phyloP scores from a whole-genome alignment of 331 rosid genomes.

The Quercus tomentella region DNA sequence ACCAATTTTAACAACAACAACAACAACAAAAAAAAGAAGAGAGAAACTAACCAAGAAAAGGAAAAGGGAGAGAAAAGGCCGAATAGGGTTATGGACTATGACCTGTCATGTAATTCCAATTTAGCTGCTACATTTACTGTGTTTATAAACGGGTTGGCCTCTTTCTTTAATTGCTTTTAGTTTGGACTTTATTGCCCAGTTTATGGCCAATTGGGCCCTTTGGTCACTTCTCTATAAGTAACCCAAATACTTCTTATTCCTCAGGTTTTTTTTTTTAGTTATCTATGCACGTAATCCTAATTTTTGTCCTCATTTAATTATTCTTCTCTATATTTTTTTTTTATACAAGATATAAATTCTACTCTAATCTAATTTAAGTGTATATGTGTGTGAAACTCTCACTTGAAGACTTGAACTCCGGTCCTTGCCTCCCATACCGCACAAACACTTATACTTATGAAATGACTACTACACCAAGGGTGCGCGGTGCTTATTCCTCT shows the following conservation, averaged over 20 bases:
- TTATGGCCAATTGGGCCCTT: background rate
- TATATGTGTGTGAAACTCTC: accelerated
- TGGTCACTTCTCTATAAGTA: background rate
- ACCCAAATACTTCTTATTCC: background rate
- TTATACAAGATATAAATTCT: too few relatives aligned
- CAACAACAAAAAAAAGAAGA: too few relatives aligned
- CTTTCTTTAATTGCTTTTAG: background rate
- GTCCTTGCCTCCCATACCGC: accelerated
- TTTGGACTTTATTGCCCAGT: background rate
- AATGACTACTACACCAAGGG: too few relatives aligned
- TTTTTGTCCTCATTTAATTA: too few relatives aligned
- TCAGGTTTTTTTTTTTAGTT: background rate
- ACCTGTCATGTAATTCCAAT: background rate
- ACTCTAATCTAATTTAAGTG: accelerated
- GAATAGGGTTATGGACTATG: background rate
- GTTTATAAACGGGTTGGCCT: background rate
- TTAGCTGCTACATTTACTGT: background rate
- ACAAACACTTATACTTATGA: too few relatives aligned
- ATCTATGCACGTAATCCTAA: too few relatives aligned
- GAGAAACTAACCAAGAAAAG: background rate
- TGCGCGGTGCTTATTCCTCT: too few relatives aligned
- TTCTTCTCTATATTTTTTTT: too few relatives aligned
- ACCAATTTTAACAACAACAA: too few relatives aligned
- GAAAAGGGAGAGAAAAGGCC: background rate
- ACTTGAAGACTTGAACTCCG: accelerated